Evolutionary conservation across 371 early-diverging fungal species (phyloP).

Genomic region (Mucor mucedo): DNA sequence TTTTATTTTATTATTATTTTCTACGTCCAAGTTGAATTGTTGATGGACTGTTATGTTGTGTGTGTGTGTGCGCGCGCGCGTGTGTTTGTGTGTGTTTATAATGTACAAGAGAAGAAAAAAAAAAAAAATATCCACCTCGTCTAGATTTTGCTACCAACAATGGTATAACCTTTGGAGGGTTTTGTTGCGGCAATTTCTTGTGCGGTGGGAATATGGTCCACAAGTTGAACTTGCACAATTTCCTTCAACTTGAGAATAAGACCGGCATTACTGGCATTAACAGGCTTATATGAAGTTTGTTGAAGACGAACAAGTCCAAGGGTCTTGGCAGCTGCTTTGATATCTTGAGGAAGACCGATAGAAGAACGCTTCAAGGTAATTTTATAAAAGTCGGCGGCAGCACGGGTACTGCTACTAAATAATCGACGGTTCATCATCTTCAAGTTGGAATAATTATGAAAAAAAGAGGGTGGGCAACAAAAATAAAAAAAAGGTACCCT

Average conservation of each 20-base stretch:
- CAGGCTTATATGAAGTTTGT: slow-evolving; percentile 65
- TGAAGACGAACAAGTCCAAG: slow-evolving; percentile 62
- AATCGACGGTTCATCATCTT: slow-evolving; percentile 38
- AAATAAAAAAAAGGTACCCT: background rate
- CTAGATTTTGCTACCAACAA: slow-evolving; percentile 57
- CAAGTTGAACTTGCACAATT: slow-evolving; percentile 73
- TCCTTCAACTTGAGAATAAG: slow-evolving; percentile 83
- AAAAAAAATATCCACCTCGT: background rate
- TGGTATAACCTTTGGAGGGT: slow-evolving; percentile 62
- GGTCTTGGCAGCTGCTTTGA: slow-evolving; percentile 60
- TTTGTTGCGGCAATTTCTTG: slow-evolving; percentile 40
- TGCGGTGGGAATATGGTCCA: slow-evolving; percentile 58
- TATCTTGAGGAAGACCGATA: slow-evolving; percentile 61
- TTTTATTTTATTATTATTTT: background rate
- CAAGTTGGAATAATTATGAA: too few species aligned
- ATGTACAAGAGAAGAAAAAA: background rate
- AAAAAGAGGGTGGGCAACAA: too few species aligned
- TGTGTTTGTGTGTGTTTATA: too few species aligned
- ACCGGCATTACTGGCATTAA: slow-evolving; percentile 70
- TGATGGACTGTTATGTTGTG: background rate
- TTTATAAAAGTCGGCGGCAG: slow-evolving; percentile 57
- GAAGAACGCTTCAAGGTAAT: slow-evolving; percentile 63
- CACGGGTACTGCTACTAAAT: slow-evolving; percentile 34
- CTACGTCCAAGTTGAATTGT: background rate
- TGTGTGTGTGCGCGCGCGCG: background rate